phyloP scores from a whole-genome alignment of 2,329 filamentous ascomycete species.

The Lasiodiplodia sp. region DNA sequence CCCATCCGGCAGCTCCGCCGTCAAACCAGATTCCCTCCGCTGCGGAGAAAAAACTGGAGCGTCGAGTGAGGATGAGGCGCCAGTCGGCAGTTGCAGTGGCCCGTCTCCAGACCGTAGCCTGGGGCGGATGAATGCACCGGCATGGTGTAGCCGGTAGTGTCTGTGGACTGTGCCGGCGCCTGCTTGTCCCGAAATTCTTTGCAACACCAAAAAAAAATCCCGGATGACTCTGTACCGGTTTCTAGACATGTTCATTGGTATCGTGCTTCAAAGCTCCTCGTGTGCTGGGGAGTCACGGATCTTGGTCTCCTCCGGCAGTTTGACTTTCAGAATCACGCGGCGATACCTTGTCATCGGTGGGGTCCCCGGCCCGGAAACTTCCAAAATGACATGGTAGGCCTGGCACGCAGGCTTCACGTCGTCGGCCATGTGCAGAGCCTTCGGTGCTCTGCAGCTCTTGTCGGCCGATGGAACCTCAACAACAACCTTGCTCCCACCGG shows the following conservation, averaged over 20 bases:
- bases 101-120: background rate
- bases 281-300: background rate
- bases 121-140: background rate
- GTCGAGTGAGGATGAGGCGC: conserved; percentile 7
- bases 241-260: background rate
- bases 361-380: conserved; percentile 55
- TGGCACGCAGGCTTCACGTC: conserved; percentile 51
- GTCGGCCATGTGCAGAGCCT: conserved; percentile 39
- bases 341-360: conserved; percentile 58
- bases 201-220: background rate
- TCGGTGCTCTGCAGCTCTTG: conserved; percentile 49
- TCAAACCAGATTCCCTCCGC: background rate
- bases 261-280: conserved; percentile 1
- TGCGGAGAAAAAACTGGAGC: conserved; percentile 17
- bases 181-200: background rate
- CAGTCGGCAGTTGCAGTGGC: conserved; percentile 13
- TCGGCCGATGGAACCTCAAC: conserved; percentile 54
- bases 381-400: conserved; percentile 58
- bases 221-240: background rate
- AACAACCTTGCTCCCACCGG: conserved; percentile 38
- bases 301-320: background rate
- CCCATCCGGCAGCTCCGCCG: conserved; percentile 8
- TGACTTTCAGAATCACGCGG: conserved; percentile 50
- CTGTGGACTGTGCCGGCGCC: background rate
- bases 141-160: background rate